Base-by-base conservation (phyloP, 208 protist genomes). In the Trypanosoma brucei region DNA sequence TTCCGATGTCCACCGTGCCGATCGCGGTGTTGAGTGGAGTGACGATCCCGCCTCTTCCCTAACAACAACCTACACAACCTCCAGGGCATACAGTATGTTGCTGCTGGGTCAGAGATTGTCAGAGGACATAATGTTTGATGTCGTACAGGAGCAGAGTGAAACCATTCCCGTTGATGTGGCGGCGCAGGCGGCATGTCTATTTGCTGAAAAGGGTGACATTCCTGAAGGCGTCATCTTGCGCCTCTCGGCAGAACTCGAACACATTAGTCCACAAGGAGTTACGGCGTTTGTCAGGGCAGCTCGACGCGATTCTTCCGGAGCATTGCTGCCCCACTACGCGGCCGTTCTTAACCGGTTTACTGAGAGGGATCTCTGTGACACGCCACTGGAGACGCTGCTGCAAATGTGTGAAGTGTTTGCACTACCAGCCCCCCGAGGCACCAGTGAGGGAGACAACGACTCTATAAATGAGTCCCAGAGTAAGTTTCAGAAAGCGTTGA, bases 281-380 rank as follows among this genome's bases (percentile, higher is more conserved):
- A 72, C 69, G 2, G 74, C 75, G 3, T 70, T 82, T 11, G 3
- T 84, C 30, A 70, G 75, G 22, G 69, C 69, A 0, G 44, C 58
- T 0, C 67, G 70, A 22, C 59, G 74, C 8, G 81, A 87, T 49
- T 62, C 72, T 14, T 55, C 48, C 1, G 68, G 68, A n/a, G 55
- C 59, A 22, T 49, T 80, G 37, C 50, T 55, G 6, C 73, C 62
- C 37, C 73, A 59, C 42, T 73, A 9, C 49, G 54, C n/a, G 35
- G 52, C 59, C 55, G 33, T 71, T 31, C 31, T 74, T 55, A 35
- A 14, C 40, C 55, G 54, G 8, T 65, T 68, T 36, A 45, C 52
- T 13, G 31, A 13, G 7, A 55, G 49, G 52, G 65, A 39, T 14
- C 30, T 76, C n/a, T 50, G 52, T 13, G 60, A 55, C 0, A 75